phyloP scores from a whole-genome alignment of 2,329 filamentous ascomycete genomes.

The Knufia fluminis region DNA sequence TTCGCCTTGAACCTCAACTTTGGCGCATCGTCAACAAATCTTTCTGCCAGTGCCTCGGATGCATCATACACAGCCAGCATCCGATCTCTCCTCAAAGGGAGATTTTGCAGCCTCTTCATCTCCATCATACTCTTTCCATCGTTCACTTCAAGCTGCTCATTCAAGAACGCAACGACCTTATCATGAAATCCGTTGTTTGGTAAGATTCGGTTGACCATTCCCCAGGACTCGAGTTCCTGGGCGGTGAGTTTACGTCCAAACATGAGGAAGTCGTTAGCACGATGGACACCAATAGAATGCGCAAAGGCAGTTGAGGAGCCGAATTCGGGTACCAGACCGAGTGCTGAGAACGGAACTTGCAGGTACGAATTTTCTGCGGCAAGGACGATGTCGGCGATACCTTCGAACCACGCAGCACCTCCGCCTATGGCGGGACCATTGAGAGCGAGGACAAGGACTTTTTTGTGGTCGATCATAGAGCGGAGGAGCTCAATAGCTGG shows the following conservation, averaged over 20 bases:
- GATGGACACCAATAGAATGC: slow-evolving; percentile 41
- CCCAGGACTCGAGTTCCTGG: slow-evolving; percentile 35
- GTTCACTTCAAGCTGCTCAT: slow-evolving; percentile 42
- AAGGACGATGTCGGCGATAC: slow-evolving; percentile 41
- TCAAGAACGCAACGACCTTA: slow-evolving; percentile 34
- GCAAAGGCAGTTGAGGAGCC: slow-evolving; percentile 39
- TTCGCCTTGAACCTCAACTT: slow-evolving; percentile 36
- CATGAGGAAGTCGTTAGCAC: slow-evolving; percentile 45
- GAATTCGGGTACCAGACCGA: slow-evolving; percentile 43
- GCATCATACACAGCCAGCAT: slow-evolving; percentile 41
- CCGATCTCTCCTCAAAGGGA: slow-evolving; percentile 34
- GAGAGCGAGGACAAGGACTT: slow-evolving; percentile 43
- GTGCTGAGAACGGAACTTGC: slow-evolving; percentile 40
- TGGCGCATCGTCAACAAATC: slow-evolving; percentile 41
- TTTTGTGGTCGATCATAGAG: slow-evolving; percentile 42
- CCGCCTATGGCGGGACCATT: slow-evolving; percentile 44
- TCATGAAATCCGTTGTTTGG: slow-evolving; percentile 33
- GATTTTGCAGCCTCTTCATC: slow-evolving; percentile 43
- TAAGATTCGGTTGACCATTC: slow-evolving; percentile 41
- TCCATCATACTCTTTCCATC: slow-evolving; percentile 47
- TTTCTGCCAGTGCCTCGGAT: slow-evolving; percentile 40
- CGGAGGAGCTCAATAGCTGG: slow-evolving; percentile 27
- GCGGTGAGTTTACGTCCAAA: slow-evolving; percentile 39
- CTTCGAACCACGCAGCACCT: slow-evolving; percentile 44
- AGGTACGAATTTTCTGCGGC: slow-evolving; percentile 38